Evolutionary conservation across 192 early-diverging fungal species (phyloP).

Genomic region (Backusella tarrabulga): DNA sequence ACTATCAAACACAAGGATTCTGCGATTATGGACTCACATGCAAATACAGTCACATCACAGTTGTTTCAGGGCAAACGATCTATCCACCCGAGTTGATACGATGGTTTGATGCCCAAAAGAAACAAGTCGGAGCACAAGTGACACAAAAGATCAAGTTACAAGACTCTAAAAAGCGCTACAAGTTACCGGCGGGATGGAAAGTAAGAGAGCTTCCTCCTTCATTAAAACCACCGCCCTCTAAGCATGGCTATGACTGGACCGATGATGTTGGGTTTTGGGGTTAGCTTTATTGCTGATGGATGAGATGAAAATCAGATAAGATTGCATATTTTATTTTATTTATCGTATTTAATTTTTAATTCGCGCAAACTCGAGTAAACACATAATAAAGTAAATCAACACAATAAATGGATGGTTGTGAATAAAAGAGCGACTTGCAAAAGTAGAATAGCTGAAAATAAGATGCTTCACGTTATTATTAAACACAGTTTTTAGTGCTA

Average conservation of each 20-base stretch:
- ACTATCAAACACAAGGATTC: constrained; percentile 22
- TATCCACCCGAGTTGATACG: constrained; percentile 18
- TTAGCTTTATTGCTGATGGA: background rate
- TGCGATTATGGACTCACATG: constrained; percentile 41
- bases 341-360: too few species aligned
- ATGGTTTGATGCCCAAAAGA: constrained; percentile 12
- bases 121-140: background rate
- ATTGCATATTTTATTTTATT: background rate
- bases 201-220: constrained; percentile 36
- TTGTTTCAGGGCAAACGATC: constrained; percentile 11
- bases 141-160: constrained; percentile 6
- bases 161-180: constrained; percentile 17
- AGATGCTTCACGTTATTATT: too few species aligned
- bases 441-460: too few species aligned
- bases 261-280: constrained; percentile 33
- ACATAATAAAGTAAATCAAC: too few species aligned
- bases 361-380: too few species aligned
- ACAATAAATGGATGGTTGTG: too few species aligned
- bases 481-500: background rate
- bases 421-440: too few species aligned
- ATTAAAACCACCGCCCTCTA: constrained; percentile 31
- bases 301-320: too few species aligned
- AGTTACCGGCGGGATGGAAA: constrained; percentile 35
- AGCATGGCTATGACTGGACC: constrained; percentile 35
- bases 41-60: constrained; percentile 36